Evolutionary conservation across 805 yeast genomes (phyloP), one percentile per base, ranked within the genome.

Genomic region (Candida xyloterini): DNA sequence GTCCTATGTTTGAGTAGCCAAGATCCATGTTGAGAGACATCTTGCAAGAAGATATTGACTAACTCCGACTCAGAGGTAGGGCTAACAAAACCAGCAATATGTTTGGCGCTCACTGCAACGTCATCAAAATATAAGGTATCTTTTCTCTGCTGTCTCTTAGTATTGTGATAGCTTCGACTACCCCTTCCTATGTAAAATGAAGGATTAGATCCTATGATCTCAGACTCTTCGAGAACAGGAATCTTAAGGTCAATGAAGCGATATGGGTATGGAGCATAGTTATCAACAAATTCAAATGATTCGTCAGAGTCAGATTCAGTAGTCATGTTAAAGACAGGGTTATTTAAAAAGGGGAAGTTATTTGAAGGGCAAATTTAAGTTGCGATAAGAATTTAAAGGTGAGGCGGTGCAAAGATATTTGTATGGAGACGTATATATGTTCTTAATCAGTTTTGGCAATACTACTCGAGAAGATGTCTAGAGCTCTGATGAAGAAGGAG

Each of bases 41-140:
- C 56, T 10, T 40, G 30, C 13, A 40, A 30, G 8, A 22, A 33
- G 15, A 45, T 27, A 7, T 20, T 27, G 20, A 26, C 18, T 4
- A 15, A 21, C 7, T 27, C 39, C 5, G 24, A 33, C 11, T 31
- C 40, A 10, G 5, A 13, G 11, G 25, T n/a, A 5, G 43, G 40
- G 26, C 33, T 20, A 13, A 40, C 14, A n/a, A 40, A 44, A 5
- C 50, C 41, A 4, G 28, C n/a, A 23, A 48, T 15, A 38, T 60
- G 64, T 3, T 34, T 28, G 3, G 56, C 55, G 40, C 63, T 59
- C 9, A 60, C 29, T 1, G 61, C 49, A 6, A 38, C 35, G 27
- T 56, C 54, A 15, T 47, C 38, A 23, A 51, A 55, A 24, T 41
- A 55, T 5, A 58, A 38, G 3, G 50, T 41, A 14, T 39, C 16